phyloP scores from a whole-genome alignment of 169 alveolate species.

The Cystoisospora suis region DNA sequence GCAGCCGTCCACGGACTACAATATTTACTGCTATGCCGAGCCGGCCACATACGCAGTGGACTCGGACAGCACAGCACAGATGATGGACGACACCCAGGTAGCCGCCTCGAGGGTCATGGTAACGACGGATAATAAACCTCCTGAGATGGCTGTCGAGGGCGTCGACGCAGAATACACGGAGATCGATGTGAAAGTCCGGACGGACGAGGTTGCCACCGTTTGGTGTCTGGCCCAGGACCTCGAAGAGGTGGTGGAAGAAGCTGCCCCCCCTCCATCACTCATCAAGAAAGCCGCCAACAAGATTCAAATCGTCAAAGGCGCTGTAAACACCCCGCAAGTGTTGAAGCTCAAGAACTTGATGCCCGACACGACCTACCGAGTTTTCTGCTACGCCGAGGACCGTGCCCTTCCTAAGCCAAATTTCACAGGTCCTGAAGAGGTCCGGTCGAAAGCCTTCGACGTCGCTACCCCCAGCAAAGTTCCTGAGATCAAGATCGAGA shows the following conservation, averaged over 20 bases:
- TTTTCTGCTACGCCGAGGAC: slow-evolving; percentile 73
- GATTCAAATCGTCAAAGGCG: slow-evolving; percentile 42
- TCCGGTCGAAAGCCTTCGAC: slow-evolving; percentile 34
- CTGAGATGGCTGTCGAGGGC: slow-evolving; percentile 27
- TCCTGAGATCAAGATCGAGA: slow-evolving; percentile 65
- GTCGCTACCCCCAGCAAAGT: slow-evolving; percentile 68
- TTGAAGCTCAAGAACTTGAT: slow-evolving; percentile 54
- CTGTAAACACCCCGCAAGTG: slow-evolving; percentile 43
- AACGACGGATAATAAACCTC: slow-evolving; percentile 65
- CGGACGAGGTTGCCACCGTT: slow-evolving; percentile 69
- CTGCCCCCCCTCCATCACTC: neutral
- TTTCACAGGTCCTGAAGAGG: slow-evolving; percentile 58
- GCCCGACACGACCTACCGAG: slow-evolving; percentile 67
- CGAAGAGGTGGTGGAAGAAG: slow-evolving; percentile 5
- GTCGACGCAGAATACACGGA: slow-evolving; percentile 21
- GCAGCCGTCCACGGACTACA: slow-evolving; percentile 70
- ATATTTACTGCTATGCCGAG: slow-evolving; percentile 74
- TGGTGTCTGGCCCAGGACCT: slow-evolving; percentile 63
- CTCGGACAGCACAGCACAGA: neutral
- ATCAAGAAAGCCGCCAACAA: slow-evolving; percentile 52
- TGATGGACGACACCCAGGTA: slow-evolving; percentile 54
- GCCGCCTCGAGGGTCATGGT: slow-evolving; percentile 58
- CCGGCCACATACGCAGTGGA: slow-evolving; percentile 37
- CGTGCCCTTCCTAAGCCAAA: slow-evolving; percentile 71
- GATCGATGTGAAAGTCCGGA: slow-evolving; percentile 8